Percentiles rank a stretch among this genome's conserved stretches.
These are phyloP conservation scores for Homolaphlyctis polyrhiza DNA, from an alignment of 371 early-diverging fungal genomes.

Conservation along the genomic window DNA sequence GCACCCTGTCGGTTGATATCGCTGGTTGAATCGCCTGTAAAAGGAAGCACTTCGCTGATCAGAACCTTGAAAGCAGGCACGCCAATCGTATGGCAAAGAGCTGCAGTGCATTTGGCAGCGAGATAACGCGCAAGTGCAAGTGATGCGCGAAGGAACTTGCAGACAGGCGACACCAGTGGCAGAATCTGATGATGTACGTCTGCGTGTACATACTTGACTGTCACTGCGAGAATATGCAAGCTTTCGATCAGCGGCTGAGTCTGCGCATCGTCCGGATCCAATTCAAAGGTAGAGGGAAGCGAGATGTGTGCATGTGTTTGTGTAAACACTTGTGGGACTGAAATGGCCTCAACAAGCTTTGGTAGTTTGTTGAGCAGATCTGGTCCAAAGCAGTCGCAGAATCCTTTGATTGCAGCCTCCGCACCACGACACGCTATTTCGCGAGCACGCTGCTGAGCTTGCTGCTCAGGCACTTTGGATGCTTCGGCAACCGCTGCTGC, in stretches of 20 bases:
- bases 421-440: conserved; percentile 78
- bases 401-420: conserved; percentile 58
- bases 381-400: conserved; percentile 69
- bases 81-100: conserved; percentile 63
- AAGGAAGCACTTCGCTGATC: conserved; percentile 70
- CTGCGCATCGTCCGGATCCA: conserved; percentile 38
- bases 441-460: conserved; percentile 43
- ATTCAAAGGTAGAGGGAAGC: background rate
- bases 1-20: conserved; percentile 80
- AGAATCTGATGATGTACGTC: conserved; percentile 39
- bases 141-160: conserved; percentile 60
- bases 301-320: background rate
- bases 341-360: conserved; percentile 71
- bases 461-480: conserved; percentile 31
- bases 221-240: conserved; percentile 62
- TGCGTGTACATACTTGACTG: conserved; percentile 62
- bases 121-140: conserved; percentile 75
- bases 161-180: conserved; percentile 58
- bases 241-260: conserved; percentile 57
- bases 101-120: conserved; percentile 75
- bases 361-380: conserved; percentile 68
- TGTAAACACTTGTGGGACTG: background rate
- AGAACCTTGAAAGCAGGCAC: conserved; percentile 72
- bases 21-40: conserved; percentile 67
- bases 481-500: conserved; percentile 26